These are phyloP conservation scores for Lactarius deliciosus DNA, from an alignment of 768 basidiomycete species.

Conservation along the genomic window DNA sequence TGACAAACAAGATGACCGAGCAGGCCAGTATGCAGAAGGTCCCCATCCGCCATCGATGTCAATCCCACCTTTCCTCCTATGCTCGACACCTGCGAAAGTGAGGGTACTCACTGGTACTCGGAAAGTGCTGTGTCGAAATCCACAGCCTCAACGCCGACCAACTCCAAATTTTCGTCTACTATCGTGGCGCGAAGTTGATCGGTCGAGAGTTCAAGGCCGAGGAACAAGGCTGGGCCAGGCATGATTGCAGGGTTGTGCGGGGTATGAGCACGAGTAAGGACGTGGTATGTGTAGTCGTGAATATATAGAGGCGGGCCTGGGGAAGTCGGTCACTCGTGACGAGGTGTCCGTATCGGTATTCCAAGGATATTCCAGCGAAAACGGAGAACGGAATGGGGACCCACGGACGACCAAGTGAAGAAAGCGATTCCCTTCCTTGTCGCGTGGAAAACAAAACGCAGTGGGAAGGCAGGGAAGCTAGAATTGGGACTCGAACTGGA, in stretches of 20 bases:
- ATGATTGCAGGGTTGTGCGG: too few relatives aligned
- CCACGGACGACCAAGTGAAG: background rate
- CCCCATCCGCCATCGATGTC: background rate
- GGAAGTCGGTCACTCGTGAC: constrained; percentile 18
- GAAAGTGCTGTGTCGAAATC: constrained; percentile 80
- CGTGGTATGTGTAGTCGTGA: constrained; percentile 13
- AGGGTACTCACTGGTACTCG: constrained; percentile 71
- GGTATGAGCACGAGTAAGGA: background rate
- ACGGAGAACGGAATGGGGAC: constrained; percentile 9
- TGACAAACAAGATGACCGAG: background rate
- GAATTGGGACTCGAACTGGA: background rate
- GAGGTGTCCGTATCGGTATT: constrained; percentile 14
- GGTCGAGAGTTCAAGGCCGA: constrained; percentile 82
- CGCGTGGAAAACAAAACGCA: constrained; percentile 4
- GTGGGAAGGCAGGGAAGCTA: background rate
- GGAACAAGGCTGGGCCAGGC: constrained; percentile 42
- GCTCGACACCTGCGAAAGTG: constrained; percentile 4
- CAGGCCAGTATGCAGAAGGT: background rate
- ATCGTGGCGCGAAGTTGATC: constrained; percentile 83
- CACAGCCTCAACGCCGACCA: constrained; percentile 78
- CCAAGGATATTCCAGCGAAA: constrained; percentile 11
- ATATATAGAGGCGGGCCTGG: background rate
- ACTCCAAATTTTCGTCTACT: constrained; percentile 78
- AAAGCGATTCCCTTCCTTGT: constrained; percentile 3
- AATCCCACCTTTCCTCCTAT: background rate